Conservation (phyloP, 1,139 yeast genomes). For the Hansenula lynferdii region DNA sequence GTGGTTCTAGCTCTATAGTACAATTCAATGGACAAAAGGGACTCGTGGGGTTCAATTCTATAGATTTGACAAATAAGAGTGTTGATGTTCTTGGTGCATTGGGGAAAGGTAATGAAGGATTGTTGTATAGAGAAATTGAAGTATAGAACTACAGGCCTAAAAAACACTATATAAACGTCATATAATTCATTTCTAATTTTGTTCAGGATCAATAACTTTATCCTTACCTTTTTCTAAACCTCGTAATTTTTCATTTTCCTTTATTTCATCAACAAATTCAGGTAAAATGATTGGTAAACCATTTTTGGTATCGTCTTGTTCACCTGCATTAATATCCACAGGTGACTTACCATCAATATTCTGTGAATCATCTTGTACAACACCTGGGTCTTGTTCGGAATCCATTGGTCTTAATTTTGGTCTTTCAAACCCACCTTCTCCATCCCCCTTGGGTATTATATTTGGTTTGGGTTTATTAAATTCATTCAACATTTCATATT, state of each 20-base stretch:
- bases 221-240: background rate
- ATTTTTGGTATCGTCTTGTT: background rate
- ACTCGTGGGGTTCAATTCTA: slow-evolving; percentile 21
- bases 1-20: slow-evolving; percentile 62
- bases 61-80: slow-evolving; percentile 39
- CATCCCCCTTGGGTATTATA: background rate
- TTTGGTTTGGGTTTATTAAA: background rate
- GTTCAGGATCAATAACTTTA: background rate
- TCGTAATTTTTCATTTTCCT: background rate
- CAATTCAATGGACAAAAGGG: slow-evolving; percentile 39
- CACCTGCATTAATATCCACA: background rate
- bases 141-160: slow-evolving; percentile 22
- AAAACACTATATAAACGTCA: background rate
- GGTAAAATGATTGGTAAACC: background rate
- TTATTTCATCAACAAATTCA: background rate
- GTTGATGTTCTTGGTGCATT: slow-evolving; percentile 50
- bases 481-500: background rate
- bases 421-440: background rate
- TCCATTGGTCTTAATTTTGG: background rate
- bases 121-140: slow-evolving; percentile 53
- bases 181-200: background rate
- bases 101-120: slow-evolving; percentile 60
- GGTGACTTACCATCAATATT: background rate
- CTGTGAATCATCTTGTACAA: background rate
- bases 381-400: background rate